Conservation (phyloP, 192 early-diverging fungal species). For the Chytriomyces sp. region DNA sequence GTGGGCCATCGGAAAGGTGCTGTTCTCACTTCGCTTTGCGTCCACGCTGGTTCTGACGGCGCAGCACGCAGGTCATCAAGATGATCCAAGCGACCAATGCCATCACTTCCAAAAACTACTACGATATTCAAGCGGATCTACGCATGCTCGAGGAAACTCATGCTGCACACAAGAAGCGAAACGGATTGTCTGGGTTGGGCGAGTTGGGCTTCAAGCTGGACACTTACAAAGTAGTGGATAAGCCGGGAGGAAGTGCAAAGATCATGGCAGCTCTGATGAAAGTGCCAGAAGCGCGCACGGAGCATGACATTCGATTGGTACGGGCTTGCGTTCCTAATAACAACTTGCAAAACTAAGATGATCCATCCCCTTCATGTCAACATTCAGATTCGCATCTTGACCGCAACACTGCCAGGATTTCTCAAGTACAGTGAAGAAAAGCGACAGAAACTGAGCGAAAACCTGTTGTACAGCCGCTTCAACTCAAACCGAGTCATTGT, state of each 20-base stretch:
- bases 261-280: conserved; percentile 5
- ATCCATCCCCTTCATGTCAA: too few relatives aligned
- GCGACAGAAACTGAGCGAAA: not conserved
- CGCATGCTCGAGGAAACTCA: not conserved
- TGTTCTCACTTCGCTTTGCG: too few relatives aligned
- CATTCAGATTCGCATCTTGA: conserved; percentile 6
- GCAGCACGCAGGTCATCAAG: not conserved
- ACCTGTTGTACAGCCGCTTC: conserved; percentile 1
- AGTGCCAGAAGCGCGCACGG: not conserved
- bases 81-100: conserved; percentile 18
- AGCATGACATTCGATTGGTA: not conserved
- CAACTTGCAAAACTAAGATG: too few relatives aligned
- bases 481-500: not conserved
- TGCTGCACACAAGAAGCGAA: not conserved
- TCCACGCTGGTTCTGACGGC: too few relatives aligned
- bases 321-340: too few relatives aligned
- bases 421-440: not conserved
- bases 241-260: conserved; percentile 7
- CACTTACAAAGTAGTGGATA: not conserved
- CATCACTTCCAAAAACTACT: not conserved
- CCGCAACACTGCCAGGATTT: not conserved
- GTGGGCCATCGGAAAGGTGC: not conserved
- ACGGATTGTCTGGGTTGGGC: not conserved
- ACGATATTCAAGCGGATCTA: not conserved
- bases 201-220: conserved; percentile 18